Evolutionary conservation across 1,284 basidiomycete species (phyloP).

Genomic region (Nidula niveotomentosa): DNA sequence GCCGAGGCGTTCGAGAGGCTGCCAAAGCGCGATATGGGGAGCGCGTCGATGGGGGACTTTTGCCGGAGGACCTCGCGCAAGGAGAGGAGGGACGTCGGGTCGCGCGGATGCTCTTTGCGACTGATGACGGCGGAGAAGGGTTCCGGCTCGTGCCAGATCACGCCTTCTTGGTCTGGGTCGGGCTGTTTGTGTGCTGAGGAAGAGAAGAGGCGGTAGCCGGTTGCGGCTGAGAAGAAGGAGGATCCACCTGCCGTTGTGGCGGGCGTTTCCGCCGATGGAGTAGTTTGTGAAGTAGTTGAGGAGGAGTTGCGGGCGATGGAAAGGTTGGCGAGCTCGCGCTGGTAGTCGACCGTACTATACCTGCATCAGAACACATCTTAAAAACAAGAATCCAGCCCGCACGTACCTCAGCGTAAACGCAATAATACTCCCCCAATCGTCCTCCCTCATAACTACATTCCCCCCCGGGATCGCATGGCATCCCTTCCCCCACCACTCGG

Average conservation of each 20-base stretch:
- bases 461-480: constrained; percentile 69
- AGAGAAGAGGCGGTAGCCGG: constrained; percentile 48
- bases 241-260: constrained; percentile 25
- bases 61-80: constrained; percentile 62
- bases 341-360: constrained; percentile 59
- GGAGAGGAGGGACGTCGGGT: constrained; percentile 53
- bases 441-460: constrained; percentile 65
- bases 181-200: constrained; percentile 32
- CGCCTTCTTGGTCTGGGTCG: constrained; percentile 60
- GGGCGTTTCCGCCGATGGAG: constrained; percentile 23
- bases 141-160: constrained; percentile 62
- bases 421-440: constrained; percentile 76
- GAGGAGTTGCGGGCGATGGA: constrained; percentile 23
- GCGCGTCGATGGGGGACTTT: constrained; percentile 33
- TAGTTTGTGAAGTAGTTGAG: constrained; percentile 19
- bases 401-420: constrained; percentile 67
- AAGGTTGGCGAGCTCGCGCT: constrained; percentile 54
- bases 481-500: constrained; percentile 61
- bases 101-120: constrained; percentile 62
- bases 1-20: constrained; percentile 11
- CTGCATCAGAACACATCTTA: neutral
- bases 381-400: constrained; percentile 1
- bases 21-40: constrained; percentile 24
- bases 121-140: constrained; percentile 56
- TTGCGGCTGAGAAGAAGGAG: constrained; percentile 45